Base-by-base conservation (phyloP, 176 grass and related monocot genomes). In the Musa itinerans region DNA sequence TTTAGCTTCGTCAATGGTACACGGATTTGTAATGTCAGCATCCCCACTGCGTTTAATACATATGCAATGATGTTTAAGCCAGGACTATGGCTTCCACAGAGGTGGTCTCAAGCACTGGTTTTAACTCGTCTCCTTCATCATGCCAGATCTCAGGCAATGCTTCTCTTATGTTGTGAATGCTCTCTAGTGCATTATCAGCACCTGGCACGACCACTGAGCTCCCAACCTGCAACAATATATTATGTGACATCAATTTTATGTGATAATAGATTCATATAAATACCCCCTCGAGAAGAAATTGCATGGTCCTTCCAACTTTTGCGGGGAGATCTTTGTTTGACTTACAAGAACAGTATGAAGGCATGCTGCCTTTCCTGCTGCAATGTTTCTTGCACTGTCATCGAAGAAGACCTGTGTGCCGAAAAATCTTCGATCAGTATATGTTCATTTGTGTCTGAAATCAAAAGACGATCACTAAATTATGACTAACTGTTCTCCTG, bases 111-210 rank as follows among this genome's bases (percentile, higher is more conserved):
- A 98, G 61, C 57, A 89, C 78, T 8, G 63, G 78, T 55, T 85
- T 83, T 50, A 75, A 73, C 65, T 91, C 77, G 29, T 90, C 88
- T 29, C 86, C 80, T 14, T 43, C 34, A 43, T 48, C 74, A 71
- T 86, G 82, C 86, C 94, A 98, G 51, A 98, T 87, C 86, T 89
- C 95, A 54, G 95, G 95, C 80, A 93, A 83, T 8, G 88, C 95
- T 72, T 93, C 95, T 74, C 83, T 91, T 70, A 98, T 87, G 86
- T 98, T 98, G 82, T 98, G 95, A 70, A 98, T 93, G 83, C 95
- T 98, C 72, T 89, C 88, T n/a, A 98, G 88, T 74, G 90, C 95
- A 24, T 84, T 52, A 65, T 98, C 90, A 56, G 88, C 95, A 4
- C 90, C 95, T 9, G 84, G 11, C 54, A 98, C 88, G 21, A 84